These are phyloP conservation scores for Lecanicillium sp. DNA, from an alignment of 2,329 filamentous ascomycete species.

Conservation along the genomic window DNA sequence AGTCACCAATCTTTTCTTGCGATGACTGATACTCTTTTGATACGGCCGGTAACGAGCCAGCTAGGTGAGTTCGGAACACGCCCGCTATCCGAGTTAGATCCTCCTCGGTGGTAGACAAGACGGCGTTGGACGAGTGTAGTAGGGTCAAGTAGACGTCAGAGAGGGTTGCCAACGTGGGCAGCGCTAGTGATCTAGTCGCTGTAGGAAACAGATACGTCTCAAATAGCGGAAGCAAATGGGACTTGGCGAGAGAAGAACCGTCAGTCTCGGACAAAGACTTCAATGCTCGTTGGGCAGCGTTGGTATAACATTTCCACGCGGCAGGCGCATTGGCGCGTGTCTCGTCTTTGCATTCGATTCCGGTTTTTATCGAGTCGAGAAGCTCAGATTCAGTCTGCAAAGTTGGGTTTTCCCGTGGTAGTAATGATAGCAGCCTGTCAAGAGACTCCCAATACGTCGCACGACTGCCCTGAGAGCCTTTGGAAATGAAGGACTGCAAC, in stretches of 20 bases:
- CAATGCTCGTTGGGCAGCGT: conserved; percentile 48
- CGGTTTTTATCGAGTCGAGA: conserved; percentile 58
- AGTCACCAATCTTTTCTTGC: conserved; percentile 58
- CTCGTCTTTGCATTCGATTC: conserved; percentile 68
- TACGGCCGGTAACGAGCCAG: conserved; percentile 70
- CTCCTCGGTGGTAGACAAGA: conserved; percentile 40
- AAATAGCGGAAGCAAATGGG: conserved; percentile 45
- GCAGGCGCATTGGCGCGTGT: conserved; percentile 55
- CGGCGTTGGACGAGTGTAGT: conserved; percentile 28
- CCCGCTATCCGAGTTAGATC: conserved; percentile 58
- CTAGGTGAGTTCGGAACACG: conserved; percentile 57
- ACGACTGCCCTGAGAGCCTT: conserved; percentile 73
- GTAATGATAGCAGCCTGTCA: conserved; percentile 50
- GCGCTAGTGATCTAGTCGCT: conserved; percentile 26
- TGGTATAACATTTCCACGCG: conserved; percentile 71
- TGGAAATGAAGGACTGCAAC: conserved; percentile 66
- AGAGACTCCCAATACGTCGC: conserved; percentile 66
- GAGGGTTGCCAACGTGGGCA: conserved; percentile 20
- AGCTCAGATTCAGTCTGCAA: conserved; percentile 50
- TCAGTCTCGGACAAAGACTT: conserved; percentile 35
- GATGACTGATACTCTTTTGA: conserved; percentile 69
- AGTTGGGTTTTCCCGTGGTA: conserved; percentile 39
- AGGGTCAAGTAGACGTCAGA: conserved; percentile 39
- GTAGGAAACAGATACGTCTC: conserved; percentile 44
- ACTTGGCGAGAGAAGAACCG: conserved; percentile 33